These are phyloP conservation scores for Fraxinus americana DNA, from an alignment of 257 asterid species.

Conservation along the genomic window DNA sequence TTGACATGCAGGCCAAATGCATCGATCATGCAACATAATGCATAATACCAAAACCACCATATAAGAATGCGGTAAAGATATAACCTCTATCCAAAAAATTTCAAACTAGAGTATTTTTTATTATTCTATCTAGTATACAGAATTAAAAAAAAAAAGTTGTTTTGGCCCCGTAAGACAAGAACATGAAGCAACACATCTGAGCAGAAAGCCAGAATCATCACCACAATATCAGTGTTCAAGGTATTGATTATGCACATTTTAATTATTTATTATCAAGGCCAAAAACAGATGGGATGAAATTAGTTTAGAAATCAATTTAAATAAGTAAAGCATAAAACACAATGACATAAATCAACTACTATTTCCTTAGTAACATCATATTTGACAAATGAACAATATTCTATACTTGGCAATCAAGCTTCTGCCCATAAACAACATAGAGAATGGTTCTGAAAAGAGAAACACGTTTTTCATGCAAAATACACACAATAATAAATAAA, in stretches of 20 bases:
- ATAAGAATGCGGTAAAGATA: constrained; percentile 1
- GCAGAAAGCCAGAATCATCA: constrained; percentile 12
- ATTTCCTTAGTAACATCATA: not conserved
- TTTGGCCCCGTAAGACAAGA: constrained; percentile 1
- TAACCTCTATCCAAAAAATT: not conserved
- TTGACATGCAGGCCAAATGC: not conserved
- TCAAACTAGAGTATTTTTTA: not conserved
- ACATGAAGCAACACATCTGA: not conserved
- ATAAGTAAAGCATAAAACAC: not conserved
- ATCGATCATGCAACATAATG: not conserved
- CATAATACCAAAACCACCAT: not conserved
- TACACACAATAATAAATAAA: not conserved
- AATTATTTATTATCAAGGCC: not conserved
- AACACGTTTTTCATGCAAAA: not conserved
- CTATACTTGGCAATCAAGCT: not conserved
- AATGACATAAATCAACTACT: constrained; percentile 10
- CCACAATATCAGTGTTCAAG: not conserved
- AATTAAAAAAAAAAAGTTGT: not conserved
- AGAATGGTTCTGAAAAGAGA: not conserved
- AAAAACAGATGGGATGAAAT: not conserved
- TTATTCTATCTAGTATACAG: not conserved
- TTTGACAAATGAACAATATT: not conserved
- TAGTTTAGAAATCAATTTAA: not conserved
- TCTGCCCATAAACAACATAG: constrained; percentile 8
- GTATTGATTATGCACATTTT: constrained; percentile 2